Conservation (phyloP, 1,139 yeast genomes). For the Meyerozyma athensensis region DNA sequence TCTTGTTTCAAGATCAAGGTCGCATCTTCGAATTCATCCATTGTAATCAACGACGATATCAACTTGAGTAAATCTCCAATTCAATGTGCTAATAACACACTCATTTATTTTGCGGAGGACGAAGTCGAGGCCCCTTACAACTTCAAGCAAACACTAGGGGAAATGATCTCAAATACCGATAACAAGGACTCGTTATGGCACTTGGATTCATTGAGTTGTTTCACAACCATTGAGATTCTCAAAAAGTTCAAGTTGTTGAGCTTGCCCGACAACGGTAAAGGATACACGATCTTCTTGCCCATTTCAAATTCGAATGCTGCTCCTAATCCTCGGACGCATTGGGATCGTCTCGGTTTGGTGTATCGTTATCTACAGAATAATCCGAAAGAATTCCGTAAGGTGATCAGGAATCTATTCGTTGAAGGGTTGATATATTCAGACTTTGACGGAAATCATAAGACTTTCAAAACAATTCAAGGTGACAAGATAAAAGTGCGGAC, state of each 20-base stretch:
- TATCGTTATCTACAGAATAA: conserved; percentile 55
- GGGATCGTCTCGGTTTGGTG: conserved; percentile 65
- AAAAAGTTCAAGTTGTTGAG: conserved; percentile 25
- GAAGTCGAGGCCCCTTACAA: conserved; percentile 38
- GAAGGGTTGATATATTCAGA: conserved; percentile 69
- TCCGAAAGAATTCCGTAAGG: conserved; percentile 41
- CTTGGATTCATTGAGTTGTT: conserved; percentile 30
- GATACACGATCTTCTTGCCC: conserved; percentile 79
- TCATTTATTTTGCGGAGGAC: conserved; percentile 60
- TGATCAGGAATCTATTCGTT: conserved; percentile 57
- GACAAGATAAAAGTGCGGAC: conserved; percentile 18
- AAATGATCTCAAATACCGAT: conserved; percentile 31
- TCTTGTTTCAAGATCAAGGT: conserved; percentile 42
- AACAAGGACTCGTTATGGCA: conserved; percentile 1
- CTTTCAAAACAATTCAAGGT: conserved; percentile 35
- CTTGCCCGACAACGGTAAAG: conserved; percentile 48
- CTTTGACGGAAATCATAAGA: conserved; percentile 20
- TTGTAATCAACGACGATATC: conserved; percentile 34
- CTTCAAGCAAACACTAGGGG: conserved; percentile 35
- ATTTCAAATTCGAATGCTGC: not conserved
- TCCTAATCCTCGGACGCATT: conserved; percentile 32
- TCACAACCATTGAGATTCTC: conserved; percentile 32
- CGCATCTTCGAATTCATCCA: conserved; percentile 40
- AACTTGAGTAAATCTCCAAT: conserved; percentile 40
- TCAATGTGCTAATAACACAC: conserved; percentile 45